These are phyloP conservation scores for Pichia manshurica DNA, from an alignment of 805 yeast species.

Conservation along the genomic window DNA sequence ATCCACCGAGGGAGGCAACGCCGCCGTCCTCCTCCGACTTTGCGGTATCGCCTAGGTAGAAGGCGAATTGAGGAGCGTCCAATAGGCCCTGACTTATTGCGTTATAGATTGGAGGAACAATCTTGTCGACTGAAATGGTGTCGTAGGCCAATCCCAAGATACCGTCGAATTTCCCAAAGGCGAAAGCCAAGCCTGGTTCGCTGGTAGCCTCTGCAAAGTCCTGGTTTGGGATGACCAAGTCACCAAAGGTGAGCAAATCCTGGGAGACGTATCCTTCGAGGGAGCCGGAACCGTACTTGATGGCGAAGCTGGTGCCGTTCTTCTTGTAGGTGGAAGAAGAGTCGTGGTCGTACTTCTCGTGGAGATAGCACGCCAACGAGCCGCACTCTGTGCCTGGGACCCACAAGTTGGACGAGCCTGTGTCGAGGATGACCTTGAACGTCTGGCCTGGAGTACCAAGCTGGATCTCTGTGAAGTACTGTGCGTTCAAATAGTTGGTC, in stretches of 20 bases:
- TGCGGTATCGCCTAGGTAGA: slow-evolving; percentile 77
- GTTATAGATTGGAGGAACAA: slow-evolving; percentile 91
- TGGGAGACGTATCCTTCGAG: slow-evolving; percentile 89
- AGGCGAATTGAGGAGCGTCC: slow-evolving; percentile 81
- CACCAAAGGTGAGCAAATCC: slow-evolving; percentile 78
- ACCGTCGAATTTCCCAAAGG: slow-evolving; percentile 98
- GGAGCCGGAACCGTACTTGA: slow-evolving; percentile 90
- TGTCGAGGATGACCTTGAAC: slow-evolving; percentile 91
- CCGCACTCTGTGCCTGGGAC: slow-evolving; percentile 86
- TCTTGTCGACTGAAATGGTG: slow-evolving; percentile 79
- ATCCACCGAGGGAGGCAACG: slow-evolving; percentile 92
- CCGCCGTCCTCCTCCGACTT: slow-evolving; percentile 75
- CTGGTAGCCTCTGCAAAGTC: slow-evolving; percentile 95
- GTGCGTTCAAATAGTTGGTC: slow-evolving; percentile 92
- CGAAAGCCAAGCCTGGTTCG: slow-evolving; percentile 97
- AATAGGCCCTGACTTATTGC: slow-evolving; percentile 78
- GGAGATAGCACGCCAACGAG: slow-evolving; percentile 93
- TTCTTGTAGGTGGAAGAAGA: slow-evolving; percentile 77
- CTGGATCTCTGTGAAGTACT: slow-evolving; percentile 86
- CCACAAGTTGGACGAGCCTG: slow-evolving; percentile 97
- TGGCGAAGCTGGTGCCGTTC: slow-evolving; percentile 81
- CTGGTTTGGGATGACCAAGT: slow-evolving; percentile 77
- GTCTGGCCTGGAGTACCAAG: slow-evolving; percentile 91
- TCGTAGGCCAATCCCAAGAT: slow-evolving; percentile 92
- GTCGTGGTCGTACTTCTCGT: slow-evolving; percentile 81